Evolutionary conservation across 345 rosid species (phyloP), one percentile per base, ranked within the genome.

Genomic region (Hibiscus trionum): DNA sequence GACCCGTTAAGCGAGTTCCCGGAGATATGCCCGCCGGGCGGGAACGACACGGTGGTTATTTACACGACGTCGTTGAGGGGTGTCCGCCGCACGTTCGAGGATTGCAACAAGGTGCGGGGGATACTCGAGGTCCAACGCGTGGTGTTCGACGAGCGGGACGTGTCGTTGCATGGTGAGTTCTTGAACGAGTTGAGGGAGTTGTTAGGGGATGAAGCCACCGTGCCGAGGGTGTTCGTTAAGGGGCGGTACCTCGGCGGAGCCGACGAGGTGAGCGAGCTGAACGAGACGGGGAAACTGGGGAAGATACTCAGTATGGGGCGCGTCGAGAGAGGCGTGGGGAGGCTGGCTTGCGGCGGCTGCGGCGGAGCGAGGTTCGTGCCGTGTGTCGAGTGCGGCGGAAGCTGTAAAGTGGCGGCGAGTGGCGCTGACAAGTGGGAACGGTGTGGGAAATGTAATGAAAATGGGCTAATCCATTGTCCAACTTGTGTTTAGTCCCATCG

Each of bases 41-140:
- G 97, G 7, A 84, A 77, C 0, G 82, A 88, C 29, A 71, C 86
- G 1, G 77, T 92, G 26, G 94, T 92, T 7, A 76, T 95, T 4
- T 95, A 95, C 82, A 92, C 97, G 77, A 95, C 99, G 72, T 89
- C 98, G 80, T 75, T 95, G 73, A 82, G 89, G 4, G 99, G 99
- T 5, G 94, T 95, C 7, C 88, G 97, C 0, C 80, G 86, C 50
- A 95, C 99, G 29, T 83, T 74, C 79, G 96, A 95, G 70, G 91
- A 84, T 27, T 92, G 99, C 76, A 74, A 75, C 55, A 81, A 86
- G 0, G 88, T 88, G 31, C 66, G 78, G 58, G 65, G 73, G 29
- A 70, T 87, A 44, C 80, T 90, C 79, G 99, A 92, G 72, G 69
- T 66, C 29, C 93, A 81, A 61, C 80, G 84, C 26, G 93, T 85